Evolutionary conservation across 129 eudicot species (phyloP), one percentile per base, ranked within the genome.

Genomic region (Heracleum sosnowskyi): DNA sequence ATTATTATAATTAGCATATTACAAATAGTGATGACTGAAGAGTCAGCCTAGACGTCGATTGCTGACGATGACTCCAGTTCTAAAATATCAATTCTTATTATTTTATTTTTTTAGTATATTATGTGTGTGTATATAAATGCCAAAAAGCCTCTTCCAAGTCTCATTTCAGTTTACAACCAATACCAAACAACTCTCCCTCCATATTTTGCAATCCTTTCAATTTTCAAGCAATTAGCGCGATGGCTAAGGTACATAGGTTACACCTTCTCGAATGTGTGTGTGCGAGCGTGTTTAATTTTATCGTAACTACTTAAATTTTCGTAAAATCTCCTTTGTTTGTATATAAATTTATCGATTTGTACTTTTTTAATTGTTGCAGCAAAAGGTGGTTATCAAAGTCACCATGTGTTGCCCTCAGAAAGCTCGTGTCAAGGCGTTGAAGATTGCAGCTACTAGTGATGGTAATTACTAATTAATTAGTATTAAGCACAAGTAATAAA

Each of bases 351-450:
- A 0, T 60, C 17, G 68, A 60, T 29, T 11, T 63, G 17, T 11
- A 13, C 13, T 24, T 0, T n/a, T 26, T 31, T n/a, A n/a, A n/a
- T n/a, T 13, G n/a, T 77, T 77, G 60, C 80, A 77, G 80, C 80
- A 77, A 77, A 77, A 77, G 73, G 73, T 60, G 13, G 51, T 77
- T 20, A 62, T 77, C 37, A 77, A 13, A 77, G 80, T 77, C 20
- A 29, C 80, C 12, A 77, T 77, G 49, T n/a, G 15, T 77, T 70
- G 66, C 44, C 35, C n/a, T 5, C 42, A 77, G 34, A 34, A 69
- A 36, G 18, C 49, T n/a, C 80, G 80, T 10, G 39, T 26, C 33
- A 77, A 77, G 73, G 80, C 80, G 28, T 7, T 77, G 71, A 60
- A 77, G 49, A 55, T 64, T 62, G 80, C 69, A n/a, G 80, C 68